Conservation (phyloP, 805 yeast species). For the Zygoascus bituminiphila region DNA sequence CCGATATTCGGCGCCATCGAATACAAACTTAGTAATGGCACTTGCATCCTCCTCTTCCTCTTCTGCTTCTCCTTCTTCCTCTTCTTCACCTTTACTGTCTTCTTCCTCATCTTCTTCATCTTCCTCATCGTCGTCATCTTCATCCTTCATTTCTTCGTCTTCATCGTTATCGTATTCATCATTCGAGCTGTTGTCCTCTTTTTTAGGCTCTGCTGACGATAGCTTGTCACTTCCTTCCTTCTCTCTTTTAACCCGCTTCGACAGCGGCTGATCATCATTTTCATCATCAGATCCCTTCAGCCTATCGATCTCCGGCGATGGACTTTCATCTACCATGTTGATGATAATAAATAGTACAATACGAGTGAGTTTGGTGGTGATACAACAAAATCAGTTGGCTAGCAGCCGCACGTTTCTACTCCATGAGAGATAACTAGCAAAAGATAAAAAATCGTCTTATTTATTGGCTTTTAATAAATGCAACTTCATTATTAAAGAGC, state of each 20-base stretch:
- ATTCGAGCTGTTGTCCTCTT: conserved; percentile 7
- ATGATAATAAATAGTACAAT: no score
- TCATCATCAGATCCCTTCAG: conserved; percentile 3
- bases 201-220: conserved; percentile 5
- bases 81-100: conserved; percentile 25
- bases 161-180: conserved; percentile 9
- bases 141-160: conserved; percentile 10
- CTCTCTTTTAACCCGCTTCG: conserved; percentile 25
- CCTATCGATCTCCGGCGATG: neutral
- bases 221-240: conserved; percentile 25
- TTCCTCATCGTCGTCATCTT: conserved; percentile 10
- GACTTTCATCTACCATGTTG: neutral
- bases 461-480: no score
- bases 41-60: conserved; percentile 24
- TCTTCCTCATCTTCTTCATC: conserved; percentile 14
- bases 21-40: conserved; percentile 43
- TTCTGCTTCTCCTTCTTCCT: conserved; percentile 21
- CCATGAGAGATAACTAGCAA: no score
- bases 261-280: conserved; percentile 22
- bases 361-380: no score
- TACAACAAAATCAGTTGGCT: no score
- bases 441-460: no score
- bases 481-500: no score
- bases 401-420: no score
- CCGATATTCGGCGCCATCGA: conserved; percentile 72